Evolutionary conservation across 495 filamentous ascomycete genomes (phyloP), one percentile per base, ranked within the genome.

Genomic region (Recurvomyces mirabilis): DNA sequence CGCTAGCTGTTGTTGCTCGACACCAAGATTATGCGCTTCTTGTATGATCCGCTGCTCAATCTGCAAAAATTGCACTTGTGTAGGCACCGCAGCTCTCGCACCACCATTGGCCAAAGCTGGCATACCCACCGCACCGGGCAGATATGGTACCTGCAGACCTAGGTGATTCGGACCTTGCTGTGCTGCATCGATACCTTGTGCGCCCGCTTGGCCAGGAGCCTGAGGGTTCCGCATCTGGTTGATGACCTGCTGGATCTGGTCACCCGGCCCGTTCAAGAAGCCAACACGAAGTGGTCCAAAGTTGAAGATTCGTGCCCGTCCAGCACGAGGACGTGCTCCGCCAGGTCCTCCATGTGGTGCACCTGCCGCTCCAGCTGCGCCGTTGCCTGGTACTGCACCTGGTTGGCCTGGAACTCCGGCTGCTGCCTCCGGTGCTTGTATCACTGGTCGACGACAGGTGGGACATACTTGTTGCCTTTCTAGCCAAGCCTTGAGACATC

Each of bases 391-490:
- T n/a, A 31, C 20, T 3, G 3, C 26, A 33, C 39, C 51, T 14
- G 41, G 36, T 18, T 40, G 39, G 18, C 30, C 39, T 20, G 24
- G 39, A 26, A 26, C 39, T 42, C 12, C 41, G 14, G 46, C 18
- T 11, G 39, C 18, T 15, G 44, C 18, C 3, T 20, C 30, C 29
- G 47, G 15, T 20, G 51, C 12, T n/a, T 34, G 55, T 1, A 83
- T 64, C 23, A 98, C 93, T 17, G 91, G 75, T 23, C 84, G 72
- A 44, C 91, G 78, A 60, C 91, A 98, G 3, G 89, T 96, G 10
- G 91, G 91, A 61, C 91, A 98, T 18, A 91, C 87, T 60, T 96
- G 93, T 60, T 98, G 91, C 42, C 91, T 78, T 65, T 96, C 91
- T n/a, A 98, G 68, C 91, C 91, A 98, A 60, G 89, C 93, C 56